Evolutionary conservation across 345 rosid species (phyloP), one percentile per base, ranked within the genome.

Genomic region (Pugionium dolabratum): DNA sequence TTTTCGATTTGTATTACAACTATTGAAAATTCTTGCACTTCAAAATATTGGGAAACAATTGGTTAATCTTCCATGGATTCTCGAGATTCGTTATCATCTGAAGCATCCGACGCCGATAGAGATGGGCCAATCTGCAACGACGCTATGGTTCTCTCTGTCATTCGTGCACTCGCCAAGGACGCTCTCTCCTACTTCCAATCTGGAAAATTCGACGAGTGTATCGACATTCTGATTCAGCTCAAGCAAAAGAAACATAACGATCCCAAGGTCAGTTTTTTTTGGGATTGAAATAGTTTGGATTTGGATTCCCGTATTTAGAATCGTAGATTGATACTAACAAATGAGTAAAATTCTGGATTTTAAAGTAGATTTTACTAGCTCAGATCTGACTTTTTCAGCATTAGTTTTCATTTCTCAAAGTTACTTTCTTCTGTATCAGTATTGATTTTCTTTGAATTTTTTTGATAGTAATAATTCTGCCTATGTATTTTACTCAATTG

Each of bases 141-240:
- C 28, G 81, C 66, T 8, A 75, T 69, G 27, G 76, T 67, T 4
- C 77, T 75, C 27, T 77, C 86, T 51, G 76, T 71, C 11, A 63
- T 81, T 26, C 71, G 83, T 7, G 78, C 88, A 25, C 88, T 91
- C 28, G 96, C 93, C 43, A 89, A 85, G 69, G 88, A 82, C 61
- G 97, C 99, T 28, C 77, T 83, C 25, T 71, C 81, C 37, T 78
- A 69, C 76, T 95, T 84, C 72, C 89, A 88, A 73, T 91, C 96
- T 44, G 72, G 82, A 32, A 84, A 87, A 64, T 89, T 80, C 71
- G 48, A 59, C 9, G 99, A 95, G 63, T 91, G 96, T 68, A 71
- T 95, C 28, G 86, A 81, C 34, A 71, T 83, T 59, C 65, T 91
- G 70, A 70, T 67, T 77, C 90, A 87, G 79, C 87, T 95, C 42